Percentiles rank a stretch among this genome's conserved stretches.
phyloP scores from a whole-genome alignment of 2,329 filamentous ascomycete genomes.

The Rhynchosporium agropyri region DNA sequence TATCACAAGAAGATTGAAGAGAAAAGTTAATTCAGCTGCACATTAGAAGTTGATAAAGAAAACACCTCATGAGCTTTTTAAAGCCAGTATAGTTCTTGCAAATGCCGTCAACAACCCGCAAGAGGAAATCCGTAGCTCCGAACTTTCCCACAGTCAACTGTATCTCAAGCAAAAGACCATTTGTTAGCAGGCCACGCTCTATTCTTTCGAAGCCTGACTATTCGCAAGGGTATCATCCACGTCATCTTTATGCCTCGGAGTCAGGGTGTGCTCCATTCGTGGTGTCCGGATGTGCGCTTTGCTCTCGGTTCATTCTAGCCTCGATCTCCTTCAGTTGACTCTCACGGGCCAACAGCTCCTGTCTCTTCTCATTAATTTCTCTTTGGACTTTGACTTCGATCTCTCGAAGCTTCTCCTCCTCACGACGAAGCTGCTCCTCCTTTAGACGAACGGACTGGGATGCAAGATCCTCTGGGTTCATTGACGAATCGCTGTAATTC shows the following conservation, averaged over 20 bases:
- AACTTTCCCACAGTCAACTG: constrained; percentile 33
- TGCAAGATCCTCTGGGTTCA: constrained; percentile 97
- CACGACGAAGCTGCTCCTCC: constrained; percentile 98
- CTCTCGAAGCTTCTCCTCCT: constrained; percentile 99
- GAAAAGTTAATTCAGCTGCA: constrained; percentile 39
- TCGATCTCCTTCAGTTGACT: constrained; percentile 99
- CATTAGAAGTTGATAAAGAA: constrained; percentile 44
- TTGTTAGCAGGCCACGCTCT: constrained; percentile 23
- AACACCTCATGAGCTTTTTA: constrained; percentile 42
- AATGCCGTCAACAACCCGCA: constrained; percentile 43
- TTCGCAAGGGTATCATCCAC: constrained; percentile 25
- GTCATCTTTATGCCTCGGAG: constrained; percentile 34
- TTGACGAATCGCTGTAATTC: constrained; percentile 70
- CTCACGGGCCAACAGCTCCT: constrained; percentile 95
- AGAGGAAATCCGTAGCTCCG: constrained; percentile 39
- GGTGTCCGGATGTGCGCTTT: constrained; percentile 54
- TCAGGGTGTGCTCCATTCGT: constrained; percentile 38
- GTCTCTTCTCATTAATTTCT: constrained; percentile 99
- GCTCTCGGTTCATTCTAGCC: constrained; percentile 91
- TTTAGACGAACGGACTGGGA: constrained; percentile 98
- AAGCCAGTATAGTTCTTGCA: constrained; percentile 41
- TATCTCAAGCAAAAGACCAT: constrained; percentile 30
- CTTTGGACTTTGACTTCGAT: constrained; percentile 99
- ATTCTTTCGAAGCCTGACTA: constrained; percentile 20
- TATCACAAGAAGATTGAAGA: constrained; percentile 31